Percentiles rank a stretch among this genome's conserved stretches.
phyloP scores from a whole-genome alignment of 2,329 filamentous ascomycete genomes.

The Gnomoniopsis sp. region DNA sequence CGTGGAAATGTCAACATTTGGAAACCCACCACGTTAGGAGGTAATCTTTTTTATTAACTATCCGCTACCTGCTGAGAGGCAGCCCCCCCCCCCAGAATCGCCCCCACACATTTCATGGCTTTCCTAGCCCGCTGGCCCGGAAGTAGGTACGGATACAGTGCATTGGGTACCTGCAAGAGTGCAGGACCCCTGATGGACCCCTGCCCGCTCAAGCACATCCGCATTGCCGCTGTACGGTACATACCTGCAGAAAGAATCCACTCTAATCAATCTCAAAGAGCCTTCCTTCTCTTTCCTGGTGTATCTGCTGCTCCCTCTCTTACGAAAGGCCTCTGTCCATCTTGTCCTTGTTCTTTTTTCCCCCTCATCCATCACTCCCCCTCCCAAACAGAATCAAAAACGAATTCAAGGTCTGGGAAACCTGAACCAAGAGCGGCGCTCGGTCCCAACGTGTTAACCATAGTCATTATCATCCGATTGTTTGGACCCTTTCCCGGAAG shows the following conservation, averaged over 20 bases:
- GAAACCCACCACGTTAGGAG: too few relatives aligned
- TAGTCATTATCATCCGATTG: background rate
- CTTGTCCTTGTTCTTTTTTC: background rate
- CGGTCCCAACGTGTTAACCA: too few relatives aligned
- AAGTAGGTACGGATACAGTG: too few relatives aligned
- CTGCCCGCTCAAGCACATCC: background rate
- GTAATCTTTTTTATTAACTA: too few relatives aligned
- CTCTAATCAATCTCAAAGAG: background rate
- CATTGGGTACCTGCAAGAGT: background rate
- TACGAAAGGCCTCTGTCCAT: background rate
- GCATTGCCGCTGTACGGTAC: background rate
- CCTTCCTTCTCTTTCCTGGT: background rate
- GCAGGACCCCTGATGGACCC: background rate
- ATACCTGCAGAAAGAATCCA: background rate
- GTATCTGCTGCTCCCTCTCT: background rate
- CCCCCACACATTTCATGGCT: too few relatives aligned
- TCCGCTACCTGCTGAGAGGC: too few relatives aligned
- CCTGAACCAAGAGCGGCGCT: slow-evolving; percentile 14
- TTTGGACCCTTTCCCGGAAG: too few relatives aligned
- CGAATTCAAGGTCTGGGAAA: slow-evolving; percentile 9
- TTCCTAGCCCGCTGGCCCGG: too few relatives aligned
- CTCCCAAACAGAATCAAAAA: background rate
- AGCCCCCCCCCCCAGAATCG: too few relatives aligned
- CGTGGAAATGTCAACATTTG: too few relatives aligned
- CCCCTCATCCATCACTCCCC: background rate